These are phyloP conservation scores for Sonneratia alba DNA, from an alignment of 345 rosid genomes.

Conservation along the genomic window DNA sequence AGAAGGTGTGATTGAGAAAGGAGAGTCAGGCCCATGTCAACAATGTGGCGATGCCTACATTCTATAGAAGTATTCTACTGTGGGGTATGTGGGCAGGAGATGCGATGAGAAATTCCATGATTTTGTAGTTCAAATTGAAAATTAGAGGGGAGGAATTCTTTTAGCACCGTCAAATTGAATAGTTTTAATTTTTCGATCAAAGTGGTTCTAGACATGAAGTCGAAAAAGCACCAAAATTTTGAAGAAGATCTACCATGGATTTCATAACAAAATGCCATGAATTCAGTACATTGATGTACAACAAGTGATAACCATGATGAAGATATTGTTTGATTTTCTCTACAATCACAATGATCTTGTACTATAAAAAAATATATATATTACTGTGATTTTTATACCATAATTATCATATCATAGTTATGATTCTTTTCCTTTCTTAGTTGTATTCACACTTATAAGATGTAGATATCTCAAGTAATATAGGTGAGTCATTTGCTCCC, in stretches of 20 bases:
- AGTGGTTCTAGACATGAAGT: background rate
- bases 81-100: background rate
- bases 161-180: background rate
- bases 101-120: background rate
- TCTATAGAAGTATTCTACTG: slow-evolving; percentile 3
- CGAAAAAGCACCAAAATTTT: background rate
- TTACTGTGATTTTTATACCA: no score
- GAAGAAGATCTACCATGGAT: background rate
- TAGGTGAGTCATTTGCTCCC: no score
- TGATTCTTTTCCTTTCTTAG: no score
- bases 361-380: no score
- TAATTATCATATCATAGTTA: no score
- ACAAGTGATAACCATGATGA: no score
- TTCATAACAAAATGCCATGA: background rate
- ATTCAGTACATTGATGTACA: background rate
- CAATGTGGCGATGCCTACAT: slow-evolving; percentile 2
- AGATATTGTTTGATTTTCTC: no score
- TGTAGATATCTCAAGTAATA: no score
- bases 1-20: background rate
- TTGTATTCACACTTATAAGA: no score
- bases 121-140: background rate
- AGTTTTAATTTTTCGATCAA: background rate
- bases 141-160: background rate
- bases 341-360: no score
- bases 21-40: background rate